phyloP scores from a whole-genome alignment of 345 rosid genomes.

The Citrus inodora region DNA sequence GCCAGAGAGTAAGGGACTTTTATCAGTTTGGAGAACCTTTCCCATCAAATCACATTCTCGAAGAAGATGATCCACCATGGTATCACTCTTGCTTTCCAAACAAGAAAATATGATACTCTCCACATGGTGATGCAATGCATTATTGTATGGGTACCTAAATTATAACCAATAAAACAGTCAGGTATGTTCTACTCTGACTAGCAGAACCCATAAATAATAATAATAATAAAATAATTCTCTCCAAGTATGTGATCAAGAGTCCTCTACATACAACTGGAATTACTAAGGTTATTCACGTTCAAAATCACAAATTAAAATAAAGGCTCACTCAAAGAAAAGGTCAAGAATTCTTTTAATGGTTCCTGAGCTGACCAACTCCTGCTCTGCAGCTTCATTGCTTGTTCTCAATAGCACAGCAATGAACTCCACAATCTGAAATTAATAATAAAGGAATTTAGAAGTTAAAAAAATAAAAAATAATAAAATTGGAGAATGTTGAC shows the following conservation, averaged over 20 bases:
- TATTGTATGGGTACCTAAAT: conserved; percentile 92
- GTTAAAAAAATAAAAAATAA: background rate
- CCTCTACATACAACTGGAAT: background rate
- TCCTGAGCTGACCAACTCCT: conserved; percentile 81
- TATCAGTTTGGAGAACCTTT: conserved; percentile 73
- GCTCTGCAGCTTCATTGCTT: conserved; percentile 78
- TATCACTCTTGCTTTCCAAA: conserved; percentile 67
- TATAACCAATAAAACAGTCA: conserved; percentile 17
- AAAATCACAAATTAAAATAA: conserved; percentile 12
- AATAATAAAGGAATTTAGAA: conserved; percentile 6
- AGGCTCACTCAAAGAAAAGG: conserved; percentile 82
- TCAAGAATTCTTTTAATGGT: conserved; percentile 69
- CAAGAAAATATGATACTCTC: conserved; percentile 86
- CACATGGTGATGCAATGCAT: conserved; percentile 93
- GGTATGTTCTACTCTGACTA: conserved; percentile 8
- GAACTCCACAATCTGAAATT: conserved; percentile 88
- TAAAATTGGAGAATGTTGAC: too few relatives aligned
- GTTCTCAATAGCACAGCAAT: conserved; percentile 80
- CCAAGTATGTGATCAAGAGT: conserved; percentile 2
- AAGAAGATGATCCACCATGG: conserved; percentile 69
- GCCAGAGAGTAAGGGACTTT: conserved; percentile 53
- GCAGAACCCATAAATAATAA: background rate
- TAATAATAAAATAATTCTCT: background rate
- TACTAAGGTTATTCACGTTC: background rate
- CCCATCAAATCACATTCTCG: conserved; percentile 74